A percentile compares a stretch with the other conserved stretches of the same genome.
These are phyloP conservation scores for Talaromyces proteolyticus DNA, from an alignment of 495 filamentous ascomycete genomes.

Conservation along the genomic window DNA sequence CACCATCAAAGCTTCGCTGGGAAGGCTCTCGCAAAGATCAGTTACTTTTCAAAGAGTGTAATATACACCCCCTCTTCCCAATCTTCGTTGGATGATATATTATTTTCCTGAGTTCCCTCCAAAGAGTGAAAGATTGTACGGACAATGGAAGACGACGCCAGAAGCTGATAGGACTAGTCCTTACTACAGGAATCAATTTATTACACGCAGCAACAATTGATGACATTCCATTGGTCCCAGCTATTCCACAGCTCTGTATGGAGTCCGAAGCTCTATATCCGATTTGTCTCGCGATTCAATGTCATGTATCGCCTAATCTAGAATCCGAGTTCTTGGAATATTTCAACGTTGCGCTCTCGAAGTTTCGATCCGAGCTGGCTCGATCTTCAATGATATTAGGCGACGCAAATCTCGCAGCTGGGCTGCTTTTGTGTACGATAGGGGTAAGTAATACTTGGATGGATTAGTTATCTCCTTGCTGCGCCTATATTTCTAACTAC, in stretches of 20 bases:
- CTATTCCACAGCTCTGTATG: slow-evolving; percentile 20
- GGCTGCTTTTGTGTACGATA: slow-evolving; percentile 29
- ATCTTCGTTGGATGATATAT: no score
- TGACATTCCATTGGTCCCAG: slow-evolving; percentile 15
- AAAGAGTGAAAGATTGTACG: no score
- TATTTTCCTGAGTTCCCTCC: no score
- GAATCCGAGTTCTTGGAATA: slow-evolving; percentile 24
- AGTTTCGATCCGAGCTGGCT: slow-evolving; percentile 26
- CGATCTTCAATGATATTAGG: slow-evolving; percentile 14
- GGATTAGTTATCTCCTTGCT: no score
- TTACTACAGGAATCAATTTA: slow-evolving; percentile 22
- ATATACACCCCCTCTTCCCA: slow-evolving; percentile 5
- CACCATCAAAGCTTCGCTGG: background rate
- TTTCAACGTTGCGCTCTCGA: slow-evolving; percentile 20
- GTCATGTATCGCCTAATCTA: slow-evolving; percentile 11
- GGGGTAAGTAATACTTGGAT: slow-evolving; percentile 28
- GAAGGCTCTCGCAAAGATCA: slow-evolving; percentile 9
- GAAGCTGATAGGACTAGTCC: slow-evolving; percentile 15
- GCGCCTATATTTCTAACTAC: background rate
- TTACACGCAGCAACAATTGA: slow-evolving; percentile 26
- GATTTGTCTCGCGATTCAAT: slow-evolving; percentile 28
- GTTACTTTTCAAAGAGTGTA: slow-evolving; percentile 25
- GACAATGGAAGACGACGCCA: no score
- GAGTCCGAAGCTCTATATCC: slow-evolving; percentile 24
- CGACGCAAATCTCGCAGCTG: slow-evolving; percentile 28